phyloP scores from a whole-genome alignment of 2,329 filamentous ascomycete genomes.

The Huntiella bhutanensis region DNA sequence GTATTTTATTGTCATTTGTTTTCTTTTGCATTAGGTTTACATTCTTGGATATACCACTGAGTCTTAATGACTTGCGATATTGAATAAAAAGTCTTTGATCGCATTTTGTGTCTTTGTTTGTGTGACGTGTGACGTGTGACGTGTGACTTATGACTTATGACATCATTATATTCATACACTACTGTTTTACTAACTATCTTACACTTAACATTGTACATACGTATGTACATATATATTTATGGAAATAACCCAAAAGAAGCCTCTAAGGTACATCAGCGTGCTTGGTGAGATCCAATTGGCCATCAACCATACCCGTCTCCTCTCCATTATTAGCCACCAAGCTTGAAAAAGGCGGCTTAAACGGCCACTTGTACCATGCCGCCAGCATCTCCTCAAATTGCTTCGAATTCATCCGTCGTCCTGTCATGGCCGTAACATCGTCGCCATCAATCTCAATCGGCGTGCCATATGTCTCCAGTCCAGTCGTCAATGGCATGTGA shows the following conservation, averaged over 20 bases:
- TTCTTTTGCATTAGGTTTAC: not conserved
- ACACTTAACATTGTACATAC: not conserved
- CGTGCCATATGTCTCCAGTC: slow-evolving; percentile 29
- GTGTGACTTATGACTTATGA: not conserved
- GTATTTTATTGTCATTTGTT: not conserved
- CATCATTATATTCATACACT: too few species aligned
- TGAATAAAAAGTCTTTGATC: too few species aligned
- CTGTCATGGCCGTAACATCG: slow-evolving; percentile 23
- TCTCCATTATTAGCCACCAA: slow-evolving; percentile 25
- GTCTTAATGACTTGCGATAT: not conserved
- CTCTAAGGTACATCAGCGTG: not conserved
- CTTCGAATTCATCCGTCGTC: slow-evolving; percentile 29
- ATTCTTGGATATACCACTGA: not conserved
- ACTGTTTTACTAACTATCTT: too few species aligned
- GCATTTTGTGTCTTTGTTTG: not conserved
- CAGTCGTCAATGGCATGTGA: slow-evolving; percentile 28
- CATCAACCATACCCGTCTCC: slow-evolving; percentile 11
- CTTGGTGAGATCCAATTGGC: not conserved
- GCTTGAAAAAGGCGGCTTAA: slow-evolving; percentile 30
- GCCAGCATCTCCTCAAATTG: slow-evolving; percentile 40
- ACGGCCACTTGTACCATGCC: slow-evolving; percentile 48
- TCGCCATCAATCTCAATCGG: slow-evolving; percentile 16
- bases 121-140: not conserved
- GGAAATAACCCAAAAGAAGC: not conserved
- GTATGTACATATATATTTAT: not conserved